Evolutionary conservation across 176 grass and related monocot species (phyloP).

Genomic region (Puccinellia tenuiflora): DNA sequence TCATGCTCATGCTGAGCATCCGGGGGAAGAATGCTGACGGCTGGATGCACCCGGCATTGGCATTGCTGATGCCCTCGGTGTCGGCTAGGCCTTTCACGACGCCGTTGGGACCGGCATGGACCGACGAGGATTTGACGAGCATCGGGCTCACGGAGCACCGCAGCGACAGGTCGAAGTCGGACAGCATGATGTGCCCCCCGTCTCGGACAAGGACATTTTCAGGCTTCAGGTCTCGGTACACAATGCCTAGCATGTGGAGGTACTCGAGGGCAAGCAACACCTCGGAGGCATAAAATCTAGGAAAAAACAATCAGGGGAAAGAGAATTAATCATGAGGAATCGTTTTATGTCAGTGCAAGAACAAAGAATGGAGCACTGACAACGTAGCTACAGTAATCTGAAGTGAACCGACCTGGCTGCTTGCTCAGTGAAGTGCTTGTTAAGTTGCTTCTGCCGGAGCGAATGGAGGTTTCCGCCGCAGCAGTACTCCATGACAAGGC

Average conservation of each 20-base stretch:
- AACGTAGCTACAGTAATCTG: neutral
- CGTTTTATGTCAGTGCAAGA: neutral
- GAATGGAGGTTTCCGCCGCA: conserved; percentile 63
- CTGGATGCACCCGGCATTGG: conserved; percentile 47
- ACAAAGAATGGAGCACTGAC: neutral
- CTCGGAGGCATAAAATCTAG: conserved; percentile 49
- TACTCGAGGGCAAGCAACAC: conserved; percentile 61
- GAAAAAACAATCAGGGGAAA: neutral
- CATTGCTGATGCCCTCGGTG: neutral
- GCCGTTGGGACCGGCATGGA: conserved; percentile 28
- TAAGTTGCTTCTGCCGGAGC: conserved; percentile 54
- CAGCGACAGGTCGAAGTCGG: conserved; percentile 62
- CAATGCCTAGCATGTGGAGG: conserved; percentile 60
- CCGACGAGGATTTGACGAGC: conserved; percentile 49
- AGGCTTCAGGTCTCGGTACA: conserved; percentile 59
- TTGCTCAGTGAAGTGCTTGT: conserved; percentile 46
- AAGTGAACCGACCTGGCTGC: conserved; percentile 44
- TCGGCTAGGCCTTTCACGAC: conserved; percentile 27
- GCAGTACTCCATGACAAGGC: conserved; percentile 72
- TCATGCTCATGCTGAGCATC: conserved; percentile 34
- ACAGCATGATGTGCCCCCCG: conserved; percentile 62
- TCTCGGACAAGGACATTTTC: conserved; percentile 58
- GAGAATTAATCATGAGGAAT: neutral
- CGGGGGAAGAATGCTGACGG: conserved; percentile 41
- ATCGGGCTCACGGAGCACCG: conserved; percentile 55